Conservation (phyloP, 305 asterid genomes). For the Fraxinus sp. region DNA sequence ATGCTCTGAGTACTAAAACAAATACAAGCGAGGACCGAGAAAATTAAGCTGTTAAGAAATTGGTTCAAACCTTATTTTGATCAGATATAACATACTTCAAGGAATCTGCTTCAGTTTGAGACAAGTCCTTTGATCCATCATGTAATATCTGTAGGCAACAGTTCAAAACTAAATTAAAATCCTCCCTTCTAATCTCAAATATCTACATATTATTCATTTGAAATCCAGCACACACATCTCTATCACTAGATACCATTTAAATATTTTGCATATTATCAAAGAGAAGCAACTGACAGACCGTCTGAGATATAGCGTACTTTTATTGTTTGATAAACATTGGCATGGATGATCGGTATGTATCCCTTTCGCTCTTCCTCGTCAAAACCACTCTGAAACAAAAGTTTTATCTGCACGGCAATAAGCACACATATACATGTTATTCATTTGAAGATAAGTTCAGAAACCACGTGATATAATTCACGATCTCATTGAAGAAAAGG, state of each 20-base stretch:
- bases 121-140: slow-evolving; percentile 88
- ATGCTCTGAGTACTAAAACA: not conserved
- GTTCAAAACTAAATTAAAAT: slow-evolving; percentile 20
- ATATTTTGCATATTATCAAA: slow-evolving; percentile 29
- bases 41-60: not conserved
- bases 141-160: slow-evolving; percentile 56
- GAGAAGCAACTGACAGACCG: slow-evolving; percentile 77
- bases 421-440: slow-evolving; percentile 14
- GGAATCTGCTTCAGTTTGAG: slow-evolving; percentile 64
- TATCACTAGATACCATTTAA: slow-evolving; percentile 33
- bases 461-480: not conserved
- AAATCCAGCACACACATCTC: slow-evolving; percentile 21
- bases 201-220: slow-evolving; percentile 11
- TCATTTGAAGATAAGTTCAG: not conserved
- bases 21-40: slow-evolving; percentile 4
- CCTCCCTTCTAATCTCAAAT: slow-evolving; percentile 16
- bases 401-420: slow-evolving; percentile 78
- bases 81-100: slow-evolving; percentile 61
- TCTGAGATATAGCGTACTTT: slow-evolving; percentile 83
- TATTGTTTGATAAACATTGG: slow-evolving; percentile 98
- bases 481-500: not conserved
- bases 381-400: slow-evolving; percentile 90
- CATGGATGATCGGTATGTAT: slow-evolving; percentile 91
- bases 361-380: slow-evolving; percentile 87
- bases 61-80: slow-evolving; percentile 67